phyloP scores from a whole-genome alignment of 23 red algal species.

The Gracilaria caudata region DNA sequence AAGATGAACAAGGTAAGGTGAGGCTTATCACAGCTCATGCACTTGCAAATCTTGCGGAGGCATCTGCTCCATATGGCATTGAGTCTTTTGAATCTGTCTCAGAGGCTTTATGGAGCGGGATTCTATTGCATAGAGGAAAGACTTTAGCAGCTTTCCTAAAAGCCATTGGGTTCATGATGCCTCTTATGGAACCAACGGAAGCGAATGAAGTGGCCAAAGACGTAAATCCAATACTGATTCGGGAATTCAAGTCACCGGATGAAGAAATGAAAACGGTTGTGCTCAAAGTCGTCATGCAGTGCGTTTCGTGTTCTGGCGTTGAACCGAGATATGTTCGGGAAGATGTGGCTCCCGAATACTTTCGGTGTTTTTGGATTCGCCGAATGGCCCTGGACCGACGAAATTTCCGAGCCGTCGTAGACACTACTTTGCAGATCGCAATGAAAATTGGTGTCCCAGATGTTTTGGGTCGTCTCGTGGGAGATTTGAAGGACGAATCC shows the following conservation, averaged over 20 bases:
- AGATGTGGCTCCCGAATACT: slow-evolving; percentile 86
- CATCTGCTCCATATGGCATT: slow-evolving; percentile 91
- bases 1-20: slow-evolving; percentile 91
- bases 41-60: slow-evolving; percentile 81
- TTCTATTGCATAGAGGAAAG: slow-evolving; percentile 85
- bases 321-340: slow-evolving; percentile 75
- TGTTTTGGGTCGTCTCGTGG: slow-evolving; percentile 73
- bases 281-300: slow-evolving; percentile 87
- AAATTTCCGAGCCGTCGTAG: slow-evolving; percentile 71
- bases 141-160: slow-evolving; percentile 87
- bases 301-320: slow-evolving; percentile 82
- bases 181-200: slow-evolving; percentile 86
- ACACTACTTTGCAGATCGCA: slow-evolving; percentile 89
- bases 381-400: slow-evolving; percentile 82
- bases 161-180: slow-evolving; percentile 86
- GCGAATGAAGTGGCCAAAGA: slow-evolving; percentile 92
- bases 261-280: slow-evolving; percentile 94
- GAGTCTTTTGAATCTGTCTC: slow-evolving; percentile 90
- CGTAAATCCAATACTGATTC: slow-evolving; percentile 75
- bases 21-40: slow-evolving; percentile 85
- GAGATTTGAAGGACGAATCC: slow-evolving; percentile 84
- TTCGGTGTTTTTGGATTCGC: slow-evolving; percentile 90
- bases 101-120: slow-evolving; percentile 88
- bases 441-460: slow-evolving; percentile 83
- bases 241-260: slow-evolving; percentile 86